Base-by-base conservation (phyloP, 306 rosid species). In the Quillaja saponaria region DNA sequence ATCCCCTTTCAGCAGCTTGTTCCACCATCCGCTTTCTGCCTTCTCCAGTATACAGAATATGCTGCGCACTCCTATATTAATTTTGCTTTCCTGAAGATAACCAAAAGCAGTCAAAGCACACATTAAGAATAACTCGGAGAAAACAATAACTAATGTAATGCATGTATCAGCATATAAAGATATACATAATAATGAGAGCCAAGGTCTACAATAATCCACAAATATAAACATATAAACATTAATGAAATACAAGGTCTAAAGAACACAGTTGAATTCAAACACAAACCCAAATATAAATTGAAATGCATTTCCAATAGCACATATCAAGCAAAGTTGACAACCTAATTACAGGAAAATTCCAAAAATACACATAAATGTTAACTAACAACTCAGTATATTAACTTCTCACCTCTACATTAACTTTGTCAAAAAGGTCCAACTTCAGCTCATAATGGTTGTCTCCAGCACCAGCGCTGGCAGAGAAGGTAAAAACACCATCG, bases 1-100 rank as follows among this genome's bases (percentile, higher is more conserved):
- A 71, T 75, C 95, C 46, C 75, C 97, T 10, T 81, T 78, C 61
- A 91, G 63, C 10, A 91, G 79, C 74, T 75, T 91, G 38, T 81
- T 80, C 97, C 96, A 91, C 97, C 97, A 91, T 35, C 58, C 91
- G 6, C n/a, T 38, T 75, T 91, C 95, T 8, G 95, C 96, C 82
- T 88, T 91, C 80, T 91, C 95, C 66, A 88, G 61, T 1, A 91
- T 79, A 52, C 86, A 78, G 68, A 88, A 73, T 69, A 88, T 80
- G 74, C 90, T 80, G 64, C 97, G 75, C 75, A 80, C 85, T 17
- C 97, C 97, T 40, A 78, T 9, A 65, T 79, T 88, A 19, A 91
- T 87, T 78, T 91, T 88, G 80, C 97, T 91, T 71, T 91, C 97
- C 97, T 91, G 72, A 16, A 56, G 49, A 13, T 2, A 3, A 54